Evolutionary conservation across 2,329 filamentous ascomycete species (phyloP).

Genomic region (Stromatinia cepivora): DNA sequence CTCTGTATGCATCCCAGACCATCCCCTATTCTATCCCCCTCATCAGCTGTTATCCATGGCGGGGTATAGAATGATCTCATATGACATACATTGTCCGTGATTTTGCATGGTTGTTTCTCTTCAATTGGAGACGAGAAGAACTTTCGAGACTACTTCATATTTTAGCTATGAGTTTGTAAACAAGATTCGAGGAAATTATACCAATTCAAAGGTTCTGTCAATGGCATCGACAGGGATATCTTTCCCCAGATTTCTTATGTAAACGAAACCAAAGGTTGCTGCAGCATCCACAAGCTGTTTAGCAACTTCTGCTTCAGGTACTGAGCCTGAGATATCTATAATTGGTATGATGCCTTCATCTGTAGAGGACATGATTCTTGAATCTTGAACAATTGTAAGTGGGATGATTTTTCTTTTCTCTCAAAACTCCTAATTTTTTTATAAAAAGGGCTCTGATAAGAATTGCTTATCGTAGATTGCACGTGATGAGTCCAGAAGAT

Average conservation of each 20-base stretch:
- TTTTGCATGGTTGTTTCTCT: slow-evolving; percentile 74
- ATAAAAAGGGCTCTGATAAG: slow-evolving; percentile 1
- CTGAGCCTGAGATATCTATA: slow-evolving; percentile 72
- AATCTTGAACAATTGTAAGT: not conserved
- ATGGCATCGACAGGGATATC: slow-evolving; percentile 68
- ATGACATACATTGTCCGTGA: slow-evolving; percentile 58
- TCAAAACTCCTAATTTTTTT: not conserved
- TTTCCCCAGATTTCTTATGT: slow-evolving; percentile 72
- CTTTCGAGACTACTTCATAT: slow-evolving; percentile 57
- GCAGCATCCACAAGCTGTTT: slow-evolving; percentile 77
- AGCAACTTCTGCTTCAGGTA: slow-evolving; percentile 56
- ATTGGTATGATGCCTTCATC: slow-evolving; percentile 61
- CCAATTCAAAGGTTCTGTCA: slow-evolving; percentile 71
- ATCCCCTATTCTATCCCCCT: slow-evolving; percentile 72
- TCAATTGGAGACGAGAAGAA: slow-evolving; percentile 71
- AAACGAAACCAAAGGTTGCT: slow-evolving; percentile 83
- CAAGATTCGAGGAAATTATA: slow-evolving; percentile 43
- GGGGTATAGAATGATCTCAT: slow-evolving; percentile 18
- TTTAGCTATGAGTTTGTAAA: slow-evolving; percentile 13
- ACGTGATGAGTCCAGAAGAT: not conserved
- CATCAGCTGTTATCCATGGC: slow-evolving; percentile 23
- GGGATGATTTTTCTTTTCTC: not conserved
- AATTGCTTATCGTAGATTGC: not conserved
- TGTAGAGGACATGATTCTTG: slow-evolving; percentile 12
- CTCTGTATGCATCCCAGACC: slow-evolving; percentile 85